Evolutionary conservation across 257 asterid genomes (phyloP), one percentile per base, ranked within the genome.

Genomic region (Ajuga chamaepitys): DNA sequence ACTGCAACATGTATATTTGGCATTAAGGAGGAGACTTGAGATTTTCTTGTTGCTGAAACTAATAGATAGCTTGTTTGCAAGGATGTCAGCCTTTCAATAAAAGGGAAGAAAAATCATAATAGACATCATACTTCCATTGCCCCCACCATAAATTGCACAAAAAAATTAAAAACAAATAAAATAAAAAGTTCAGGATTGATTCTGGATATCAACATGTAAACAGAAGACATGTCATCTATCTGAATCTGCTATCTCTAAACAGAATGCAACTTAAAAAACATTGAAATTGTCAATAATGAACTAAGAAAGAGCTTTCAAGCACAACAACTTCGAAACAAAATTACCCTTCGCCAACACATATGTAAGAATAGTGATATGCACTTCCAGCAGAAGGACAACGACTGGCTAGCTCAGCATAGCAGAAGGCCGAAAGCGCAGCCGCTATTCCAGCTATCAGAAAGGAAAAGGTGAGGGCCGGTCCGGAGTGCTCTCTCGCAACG

Each of bases 321-420:
- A 35, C 26, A n/a, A 38, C 7, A 60, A 48, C n/a, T 40, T 9
- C 3, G 16, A 52, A 42, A 20, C 9, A 50, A 46, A 20, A 51
- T 65, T 88, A 92, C 97, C 96, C 91, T 82, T 92, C 98, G 76
- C 98, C 98, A 14, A 89, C 79, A 4, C 98, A 92, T 37, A 92
- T 87, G 84, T 92, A 92, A 21, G 98, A 84, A 77, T 92, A 92
- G 74, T 92, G 98, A 78, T 92, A 92, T 57, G 98, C 98, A 82
- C 98, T 92, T 67, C 98, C 98, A 75, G 98, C 97, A 14, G 97
- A 92, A 22, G 98, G 98, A 51, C 96, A 92, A 4, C 98, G 95
- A 64, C 98, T 79, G 0, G 96, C 91, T 1, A 92, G 86, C 81
- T 92, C 98, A 1, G 98, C 97, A 71, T 92, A 92, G 71, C 98